Conservation (phyloP, 1,284 basidiomycete genomes). For the Tylopilus sp. region DNA sequence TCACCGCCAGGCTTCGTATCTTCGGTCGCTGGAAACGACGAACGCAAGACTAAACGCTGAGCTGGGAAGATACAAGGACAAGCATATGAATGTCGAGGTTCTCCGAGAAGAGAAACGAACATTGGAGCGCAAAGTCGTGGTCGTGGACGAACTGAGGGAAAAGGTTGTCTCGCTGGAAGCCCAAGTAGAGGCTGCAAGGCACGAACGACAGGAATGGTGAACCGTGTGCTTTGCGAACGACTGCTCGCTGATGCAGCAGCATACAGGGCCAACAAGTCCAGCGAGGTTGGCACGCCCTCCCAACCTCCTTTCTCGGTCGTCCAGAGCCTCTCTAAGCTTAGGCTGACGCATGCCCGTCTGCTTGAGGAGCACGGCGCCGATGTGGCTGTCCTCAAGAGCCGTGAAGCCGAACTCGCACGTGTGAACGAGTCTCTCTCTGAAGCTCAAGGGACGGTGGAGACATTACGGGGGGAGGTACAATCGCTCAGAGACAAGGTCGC, state of each 20-base stretch:
- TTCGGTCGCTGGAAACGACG: conserved; percentile 58
- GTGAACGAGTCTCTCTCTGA: conserved; percentile 38
- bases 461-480: conserved; percentile 38
- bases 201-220: conserved; percentile 55
- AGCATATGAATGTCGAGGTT: conserved; percentile 61
- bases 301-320: conserved; percentile 50
- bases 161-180: conserved; percentile 56
- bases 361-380: conserved; percentile 63
- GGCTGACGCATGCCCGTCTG: conserved; percentile 55
- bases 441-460: conserved; percentile 33
- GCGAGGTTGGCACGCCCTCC: conserved; percentile 37
- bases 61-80: conserved; percentile 49
- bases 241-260: background rate
- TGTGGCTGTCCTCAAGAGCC: conserved; percentile 44
- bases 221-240: conserved; percentile 13
- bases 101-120: conserved; percentile 70
- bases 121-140: conserved; percentile 53
- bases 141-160: conserved; percentile 55
- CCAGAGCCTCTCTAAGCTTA: conserved; percentile 53
- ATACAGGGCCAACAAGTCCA: conserved; percentile 40
- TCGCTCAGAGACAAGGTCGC: conserved; percentile 41
- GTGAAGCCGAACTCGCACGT: conserved; percentile 48
- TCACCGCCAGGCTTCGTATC: conserved; percentile 56
- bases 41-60: conserved; percentile 59
- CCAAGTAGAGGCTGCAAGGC: conserved; percentile 55